Evolutionary conservation across 306 rosid genomes (phyloP), one percentile per base, ranked within the genome.

Genomic region (Datisca glomerata): DNA sequence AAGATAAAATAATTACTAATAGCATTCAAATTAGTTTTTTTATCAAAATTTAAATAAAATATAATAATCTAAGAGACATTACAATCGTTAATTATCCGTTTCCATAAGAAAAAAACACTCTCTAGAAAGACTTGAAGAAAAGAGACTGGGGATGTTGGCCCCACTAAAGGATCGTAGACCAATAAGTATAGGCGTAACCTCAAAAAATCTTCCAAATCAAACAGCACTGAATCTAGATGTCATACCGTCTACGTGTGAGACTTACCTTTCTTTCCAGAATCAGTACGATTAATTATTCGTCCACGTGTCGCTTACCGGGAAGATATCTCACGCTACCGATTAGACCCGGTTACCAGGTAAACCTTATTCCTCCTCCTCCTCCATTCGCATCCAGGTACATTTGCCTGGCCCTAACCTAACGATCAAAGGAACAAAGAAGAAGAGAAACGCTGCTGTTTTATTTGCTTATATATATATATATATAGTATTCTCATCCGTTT

Each of bases 351-450:
- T 19, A 28, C 13, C 51, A 7, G 49, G 62, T 49, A 9, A 42
- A 17, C 19, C 39, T 31, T 25, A 5, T 13, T 19, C 25, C 7
- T 7, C 12, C 38, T 4, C 31, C 5, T 20, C 17, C 25, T 21
- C 45, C 40, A 18, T 31, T 56, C 23, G 14, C 39, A 10, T 41
- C 64, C 64, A 49, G 39, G 55, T 59, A 48, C 64, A 59, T 49
- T n/a, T n/a, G n/a, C n/a, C n/a, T n/a, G n/a, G n/a, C n/a, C n/a
- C n/a, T n/a, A n/a, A n/a, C n/a, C n/a, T n/a, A n/a, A n/a, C n/a
- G n/a, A n/a, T n/a, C n/a, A n/a, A n/a, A n/a, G n/a, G n/a, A n/a
- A n/a, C n/a, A n/a, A n/a, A n/a, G n/a, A n/a, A n/a, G n/a, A n/a
- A n/a, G n/a, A n/a, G n/a, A n/a, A n/a, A n/a, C n/a, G n/a, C n/a